Evolutionary conservation across 306 rosid species (phyloP).

Genomic region (Vigna nakashimae): DNA sequence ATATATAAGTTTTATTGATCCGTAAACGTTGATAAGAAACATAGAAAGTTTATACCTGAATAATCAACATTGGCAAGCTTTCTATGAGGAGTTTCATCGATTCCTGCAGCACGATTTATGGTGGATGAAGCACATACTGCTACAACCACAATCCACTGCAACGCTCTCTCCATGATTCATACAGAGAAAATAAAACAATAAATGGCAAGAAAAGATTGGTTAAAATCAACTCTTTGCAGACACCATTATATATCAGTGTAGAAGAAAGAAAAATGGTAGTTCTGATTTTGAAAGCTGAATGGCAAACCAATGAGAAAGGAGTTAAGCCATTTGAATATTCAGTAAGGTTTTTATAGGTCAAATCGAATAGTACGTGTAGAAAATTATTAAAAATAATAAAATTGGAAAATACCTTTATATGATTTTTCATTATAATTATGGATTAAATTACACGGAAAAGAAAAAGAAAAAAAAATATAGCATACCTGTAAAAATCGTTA

Average conservation of each 20-base stretch:
- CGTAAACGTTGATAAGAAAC: neutral
- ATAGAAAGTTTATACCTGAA: neutral
- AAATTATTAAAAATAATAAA: neutral
- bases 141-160: slow-evolving; percentile 3
- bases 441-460: too few species aligned
- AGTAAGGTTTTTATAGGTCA: neutral
- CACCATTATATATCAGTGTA: neutral
- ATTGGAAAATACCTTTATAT: neutral
- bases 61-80: neutral
- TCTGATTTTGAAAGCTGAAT: neutral
- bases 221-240: neutral
- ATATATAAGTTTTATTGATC: too few species aligned
- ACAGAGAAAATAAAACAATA: neutral
- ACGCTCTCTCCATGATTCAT: neutral
- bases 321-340: too few species aligned
- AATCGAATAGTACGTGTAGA: neutral
- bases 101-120: neutral
- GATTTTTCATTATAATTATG: too few species aligned
- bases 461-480: too few species aligned
- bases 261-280: neutral
- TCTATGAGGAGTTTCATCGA: neutral
- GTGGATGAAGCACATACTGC: neutral
- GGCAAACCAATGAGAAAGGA: too few species aligned
- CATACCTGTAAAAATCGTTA: too few species aligned
- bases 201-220: neutral